Base-by-base conservation (phyloP, 2,329 filamentous ascomycete species). In the Zymoseptoria pseudotritici region DNA sequence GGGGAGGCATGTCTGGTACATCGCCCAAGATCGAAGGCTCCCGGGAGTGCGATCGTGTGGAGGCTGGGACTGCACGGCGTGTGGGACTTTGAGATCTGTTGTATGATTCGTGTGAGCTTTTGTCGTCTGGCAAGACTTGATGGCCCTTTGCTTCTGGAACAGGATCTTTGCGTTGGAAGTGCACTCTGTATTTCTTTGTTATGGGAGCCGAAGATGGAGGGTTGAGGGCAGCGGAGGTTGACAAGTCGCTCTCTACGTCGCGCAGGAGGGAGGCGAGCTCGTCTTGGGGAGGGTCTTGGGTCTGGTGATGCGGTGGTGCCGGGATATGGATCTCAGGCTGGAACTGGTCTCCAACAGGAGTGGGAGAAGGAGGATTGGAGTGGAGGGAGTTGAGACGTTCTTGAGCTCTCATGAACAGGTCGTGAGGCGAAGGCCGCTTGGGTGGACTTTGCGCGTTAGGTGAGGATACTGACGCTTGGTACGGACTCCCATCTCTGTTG, bases 1-100 rank as follows among this genome's bases (percentile, higher is more conserved):
- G 81, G 56, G 87, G 86, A 1, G 76, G 77, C 58, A 81, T 78
- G 52, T 74, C 74, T 4, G 79, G 79, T 1, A 76, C 77, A 59
- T 72, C 72, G 66, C 83, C 80, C 49, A 83, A 70, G 29, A 83
- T 75, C 1, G 81, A 83, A 4, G 78, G 72, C 22, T 78, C 71
- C 69, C 80, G 74, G 20, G 80, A 81, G 9, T 76, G 65, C 9
- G 79, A 75, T 55, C 76, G 69, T 19, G 77, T 77, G 17, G 53
- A 11, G 17, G 50, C 72, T 70, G 21, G 76, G 66, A 83, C 82
- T 67, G 78, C 76, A 69, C 78, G 76, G 62, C 74, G 71, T 50
- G 74, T 67, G 2, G 77, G 77, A 61, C 72, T 75, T 26, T 75
- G 76, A 66, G 61, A 59, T 46, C 77, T 79, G 70, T 67, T 68